Conservation (phyloP, 208 protist species). For the Wallacemonas sp. region DNA sequence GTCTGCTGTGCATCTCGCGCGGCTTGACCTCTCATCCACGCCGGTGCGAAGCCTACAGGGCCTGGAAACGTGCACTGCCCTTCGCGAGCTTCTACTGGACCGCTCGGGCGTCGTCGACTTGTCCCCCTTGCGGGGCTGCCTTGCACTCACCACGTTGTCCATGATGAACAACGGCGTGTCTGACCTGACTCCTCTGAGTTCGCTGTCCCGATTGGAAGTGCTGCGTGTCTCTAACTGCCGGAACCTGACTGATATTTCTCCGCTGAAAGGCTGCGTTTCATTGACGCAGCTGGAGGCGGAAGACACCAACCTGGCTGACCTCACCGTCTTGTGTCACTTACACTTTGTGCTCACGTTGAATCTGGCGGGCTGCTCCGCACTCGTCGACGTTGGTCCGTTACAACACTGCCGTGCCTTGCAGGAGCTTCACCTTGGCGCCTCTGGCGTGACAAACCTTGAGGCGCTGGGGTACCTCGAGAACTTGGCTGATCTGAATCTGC, state of each 20-base stretch:
- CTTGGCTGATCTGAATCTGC: too few relatives aligned
- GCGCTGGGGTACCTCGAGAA: too few relatives aligned
- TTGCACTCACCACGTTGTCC: not conserved
- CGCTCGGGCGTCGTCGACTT: not conserved
- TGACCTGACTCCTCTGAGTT: not conserved
- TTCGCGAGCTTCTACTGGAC: not conserved
- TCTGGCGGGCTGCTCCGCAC: too few relatives aligned
- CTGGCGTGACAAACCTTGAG: too few relatives aligned
- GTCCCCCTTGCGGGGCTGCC: not conserved
- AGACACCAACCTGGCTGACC: not conserved
- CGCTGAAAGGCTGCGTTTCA: not conserved
- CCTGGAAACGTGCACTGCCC: not conserved
- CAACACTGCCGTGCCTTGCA: too few relatives aligned
- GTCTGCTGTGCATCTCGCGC: not conserved
- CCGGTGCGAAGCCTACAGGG: not conserved
- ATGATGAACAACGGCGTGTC: not conserved
- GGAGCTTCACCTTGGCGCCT: too few relatives aligned
- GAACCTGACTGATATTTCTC: not conserved
- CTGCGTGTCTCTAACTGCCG: not conserved
- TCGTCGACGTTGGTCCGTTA: too few relatives aligned
- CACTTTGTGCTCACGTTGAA: too few relatives aligned
- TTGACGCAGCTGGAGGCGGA: not conserved
- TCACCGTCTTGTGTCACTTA: too few relatives aligned
- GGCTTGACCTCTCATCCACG: not conserved
- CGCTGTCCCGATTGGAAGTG: not conserved